Conservation (phyloP, 164 flowering plant species). For the Aristolochia fimbriata region DNA sequence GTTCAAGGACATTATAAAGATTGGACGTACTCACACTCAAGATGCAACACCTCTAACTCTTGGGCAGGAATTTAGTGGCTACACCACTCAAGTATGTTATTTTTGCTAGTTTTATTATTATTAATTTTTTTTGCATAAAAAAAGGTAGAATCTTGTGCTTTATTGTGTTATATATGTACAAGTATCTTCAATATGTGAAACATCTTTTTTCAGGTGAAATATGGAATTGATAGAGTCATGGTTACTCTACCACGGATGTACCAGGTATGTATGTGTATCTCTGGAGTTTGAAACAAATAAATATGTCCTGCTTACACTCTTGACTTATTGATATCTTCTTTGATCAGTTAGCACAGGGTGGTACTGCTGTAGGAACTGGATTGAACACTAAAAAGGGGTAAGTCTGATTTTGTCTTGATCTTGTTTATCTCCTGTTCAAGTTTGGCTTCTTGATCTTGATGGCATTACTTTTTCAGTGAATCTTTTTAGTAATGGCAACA, state of each 20-base stretch:
- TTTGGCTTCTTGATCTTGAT: neutral
- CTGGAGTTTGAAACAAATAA: no score
- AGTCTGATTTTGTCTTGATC: neutral
- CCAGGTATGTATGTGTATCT: conserved; percentile 40
- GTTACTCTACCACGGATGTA: conserved; percentile 85
- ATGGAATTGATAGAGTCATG: conserved; percentile 71
- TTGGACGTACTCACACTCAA: conserved; percentile 98
- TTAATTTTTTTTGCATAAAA: neutral
- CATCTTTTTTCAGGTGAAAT: conserved; percentile 56
- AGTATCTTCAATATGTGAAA: neutral
- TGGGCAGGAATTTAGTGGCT: conserved; percentile 98
- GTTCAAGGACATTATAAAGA: conserved; percentile 87
- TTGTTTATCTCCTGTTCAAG: neutral
- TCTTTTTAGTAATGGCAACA: no score
- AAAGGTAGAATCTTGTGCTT: neutral
- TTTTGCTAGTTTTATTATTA: neutral
- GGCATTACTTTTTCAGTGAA: neutral
- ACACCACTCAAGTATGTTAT: conserved; percentile 71
- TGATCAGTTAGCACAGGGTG: conserved; percentile 96
- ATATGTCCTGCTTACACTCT: no score
- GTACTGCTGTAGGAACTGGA: conserved; percentile 99
- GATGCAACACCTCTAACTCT: conserved; percentile 99
- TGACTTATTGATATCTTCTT: no score
- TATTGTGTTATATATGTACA: neutral
- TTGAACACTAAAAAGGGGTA: conserved; percentile 98